phyloP scores from a whole-genome alignment of 495 filamentous ascomycete genomes.

The Podospora pseudoanserina region DNA sequence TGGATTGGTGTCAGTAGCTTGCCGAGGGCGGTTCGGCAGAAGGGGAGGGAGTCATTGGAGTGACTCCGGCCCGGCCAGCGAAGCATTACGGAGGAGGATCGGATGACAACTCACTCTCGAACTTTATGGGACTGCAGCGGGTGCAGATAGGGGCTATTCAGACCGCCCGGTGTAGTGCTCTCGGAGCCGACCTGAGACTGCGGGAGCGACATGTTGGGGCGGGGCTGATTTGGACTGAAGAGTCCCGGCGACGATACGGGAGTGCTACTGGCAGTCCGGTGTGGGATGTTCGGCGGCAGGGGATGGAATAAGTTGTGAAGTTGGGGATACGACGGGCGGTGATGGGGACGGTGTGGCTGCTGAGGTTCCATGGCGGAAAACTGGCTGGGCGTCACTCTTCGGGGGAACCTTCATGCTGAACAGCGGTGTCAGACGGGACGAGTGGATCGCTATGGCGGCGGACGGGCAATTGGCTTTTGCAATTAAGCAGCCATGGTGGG shows the following conservation, averaged over 20 bases:
- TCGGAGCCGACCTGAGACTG: slow-evolving; percentile 39
- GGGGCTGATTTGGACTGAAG: slow-evolving; percentile 52
- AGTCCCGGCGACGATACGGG: slow-evolving; percentile 66
- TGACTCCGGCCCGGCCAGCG: not conserved
- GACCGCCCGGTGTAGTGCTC: slow-evolving; percentile 44
- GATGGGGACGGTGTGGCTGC: slow-evolving; percentile 28
- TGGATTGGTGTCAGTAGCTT: not conserved
- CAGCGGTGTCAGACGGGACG: slow-evolving; percentile 15
- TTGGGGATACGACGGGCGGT: slow-evolving; percentile 37
- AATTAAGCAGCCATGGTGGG: slow-evolving; percentile 28
- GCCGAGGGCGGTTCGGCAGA: not conserved
- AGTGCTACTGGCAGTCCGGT: slow-evolving; percentile 59
- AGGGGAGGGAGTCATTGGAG: not conserved
- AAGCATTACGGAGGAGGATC: not conserved
- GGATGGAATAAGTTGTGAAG: slow-evolving; percentile 37
- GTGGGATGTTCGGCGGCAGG: slow-evolving; percentile 28
- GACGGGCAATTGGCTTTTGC: slow-evolving; percentile 17
- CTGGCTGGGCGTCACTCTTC: slow-evolving; percentile 19
- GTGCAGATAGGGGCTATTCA: slow-evolving; percentile 59
- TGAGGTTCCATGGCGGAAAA: slow-evolving; percentile 34
- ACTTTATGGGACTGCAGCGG: slow-evolving; percentile 60
- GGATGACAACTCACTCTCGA: slow-evolving; percentile 47
- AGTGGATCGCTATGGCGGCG: slow-evolving; percentile 5
- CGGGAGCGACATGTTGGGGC: slow-evolving; percentile 35
- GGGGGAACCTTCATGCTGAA: slow-evolving; percentile 33